Base-by-base conservation (phyloP, 2,329 filamentous ascomycete species). In the Colletotrichum filicis region DNA sequence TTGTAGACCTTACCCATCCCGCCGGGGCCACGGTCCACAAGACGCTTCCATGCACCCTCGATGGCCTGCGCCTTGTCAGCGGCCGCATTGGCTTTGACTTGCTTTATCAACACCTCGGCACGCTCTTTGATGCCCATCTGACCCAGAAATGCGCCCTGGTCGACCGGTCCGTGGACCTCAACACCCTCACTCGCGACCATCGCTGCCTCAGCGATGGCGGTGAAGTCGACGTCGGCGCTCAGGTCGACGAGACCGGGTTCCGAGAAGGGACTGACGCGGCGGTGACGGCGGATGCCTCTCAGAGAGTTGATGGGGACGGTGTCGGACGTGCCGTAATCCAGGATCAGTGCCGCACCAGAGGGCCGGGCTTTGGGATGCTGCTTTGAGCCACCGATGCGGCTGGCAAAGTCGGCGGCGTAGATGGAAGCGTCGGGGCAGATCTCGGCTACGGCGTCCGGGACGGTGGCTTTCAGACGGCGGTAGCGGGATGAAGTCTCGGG, bases 1-100 rank as follows among this genome's bases (percentile, higher is more conserved):
- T 98, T 98, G 82, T 99, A 99, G 26, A 98, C 86, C 84, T 92
- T 95, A 0, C 97, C 97, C 97, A 99, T 99, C 0, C 95, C 96
- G 64, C 90, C 91, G 1, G 92, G 93, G 0, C 94, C 92, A 55
- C 91, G 87, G 81, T 98, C 95, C n/a, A 98, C 90, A 64, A 99
- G 85, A 74, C 97, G 87, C 83, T 90, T 92, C 90, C 95, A 97
- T 0, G 93, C 92, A 74, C 86, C 89, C 75, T 95, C 91, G 37
- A 98, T 86, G 64, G 91, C 90, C 76, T 86, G 86, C 30, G 84
- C 89, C 74, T 86, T 83, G 24, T 79, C 75, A 1, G n/a, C 89
- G 76, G 86, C 87, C 35, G 84, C 89, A 75, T 86, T 87, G 73
- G 89, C 83, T 73, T 85, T 83, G 28, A 78, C 75, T 2, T 82